Percentiles rank a stretch among this genome's conserved stretches.
Conservation (phyloP, 768 basidiomycete species). For the Suillus discolor region DNA sequence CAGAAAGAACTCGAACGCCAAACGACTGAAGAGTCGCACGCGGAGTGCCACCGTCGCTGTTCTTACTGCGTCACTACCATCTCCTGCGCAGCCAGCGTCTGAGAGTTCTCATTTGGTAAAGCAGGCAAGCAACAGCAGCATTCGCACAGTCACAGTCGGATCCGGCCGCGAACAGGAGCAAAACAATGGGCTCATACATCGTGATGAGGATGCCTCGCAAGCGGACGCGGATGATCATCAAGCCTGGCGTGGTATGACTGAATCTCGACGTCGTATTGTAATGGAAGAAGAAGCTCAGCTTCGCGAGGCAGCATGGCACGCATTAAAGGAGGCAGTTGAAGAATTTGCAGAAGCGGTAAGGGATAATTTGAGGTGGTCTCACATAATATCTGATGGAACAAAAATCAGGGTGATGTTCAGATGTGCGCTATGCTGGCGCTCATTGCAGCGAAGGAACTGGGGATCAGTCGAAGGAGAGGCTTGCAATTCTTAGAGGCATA, state of each 20-base stretch:
- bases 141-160: slow-evolving; percentile 68
- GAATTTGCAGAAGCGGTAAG: slow-evolving; percentile 62
- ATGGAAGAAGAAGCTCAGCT: slow-evolving; percentile 51
- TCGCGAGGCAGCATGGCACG: slow-evolving; percentile 57
- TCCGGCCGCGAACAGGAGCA: slow-evolving; percentile 44
- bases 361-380: slow-evolving; percentile 4
- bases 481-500: slow-evolving; percentile 69
- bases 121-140: slow-evolving; percentile 64
- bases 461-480: slow-evolving; percentile 44
- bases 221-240: slow-evolving; percentile 20
- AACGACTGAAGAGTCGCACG: slow-evolving; percentile 44
- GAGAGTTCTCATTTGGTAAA: slow-evolving; percentile 31
- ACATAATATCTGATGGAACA: slow-evolving; percentile 7
- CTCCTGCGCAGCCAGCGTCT: background rate
- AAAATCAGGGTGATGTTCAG: slow-evolving; percentile 73
- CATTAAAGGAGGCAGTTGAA: slow-evolving; percentile 58
- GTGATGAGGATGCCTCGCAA: slow-evolving; percentile 28
- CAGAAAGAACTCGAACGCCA: slow-evolving; percentile 32
- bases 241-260: slow-evolving; percentile 31
- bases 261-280: slow-evolving; percentile 28
- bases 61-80: slow-evolving; percentile 44
- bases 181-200: slow-evolving; percentile 20
- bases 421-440: slow-evolving; percentile 75
- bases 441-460: slow-evolving; percentile 61
- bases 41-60: slow-evolving; percentile 71